Conservation (phyloP, 352 stramenopile genomes). For the Saprolegnia diclina region DNA sequence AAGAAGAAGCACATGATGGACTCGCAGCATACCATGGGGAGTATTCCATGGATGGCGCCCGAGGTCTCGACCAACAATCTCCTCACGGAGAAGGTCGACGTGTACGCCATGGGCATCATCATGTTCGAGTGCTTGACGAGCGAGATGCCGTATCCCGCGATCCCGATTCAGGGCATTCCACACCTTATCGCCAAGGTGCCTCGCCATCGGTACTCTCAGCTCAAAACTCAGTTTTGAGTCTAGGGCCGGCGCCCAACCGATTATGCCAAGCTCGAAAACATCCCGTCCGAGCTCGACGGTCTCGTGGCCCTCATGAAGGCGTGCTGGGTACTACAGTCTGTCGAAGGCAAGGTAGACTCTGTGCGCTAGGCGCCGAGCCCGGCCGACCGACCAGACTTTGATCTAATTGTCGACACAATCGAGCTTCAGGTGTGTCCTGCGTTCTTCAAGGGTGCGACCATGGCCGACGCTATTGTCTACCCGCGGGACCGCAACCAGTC, state of each 20-base stretch:
- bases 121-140: not conserved
- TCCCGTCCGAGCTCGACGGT: not conserved
- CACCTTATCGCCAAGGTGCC: not conserved
- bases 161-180: not conserved
- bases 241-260: not conserved
- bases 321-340: not conserved
- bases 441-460: not conserved
- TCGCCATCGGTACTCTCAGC: not conserved
- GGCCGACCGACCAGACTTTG: not conserved
- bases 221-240: not conserved
- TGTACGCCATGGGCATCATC: not conserved
- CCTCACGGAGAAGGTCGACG: not conserved
- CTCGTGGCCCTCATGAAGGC: not conserved
- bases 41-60: not conserved
- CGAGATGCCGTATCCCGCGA: not conserved
- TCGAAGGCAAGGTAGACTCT: not conserved
- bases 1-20: constrained; percentile 1
- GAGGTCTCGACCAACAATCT: not conserved
- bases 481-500: not conserved
- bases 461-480: not conserved
- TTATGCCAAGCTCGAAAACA: not conserved
- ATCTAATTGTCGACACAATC: not conserved
- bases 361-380: not conserved
- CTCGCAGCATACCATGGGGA: not conserved
- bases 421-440: not conserved